Conservation (phyloP, 2,329 filamentous ascomycete species). For the Fusarium pseudoanthophilum region DNA sequence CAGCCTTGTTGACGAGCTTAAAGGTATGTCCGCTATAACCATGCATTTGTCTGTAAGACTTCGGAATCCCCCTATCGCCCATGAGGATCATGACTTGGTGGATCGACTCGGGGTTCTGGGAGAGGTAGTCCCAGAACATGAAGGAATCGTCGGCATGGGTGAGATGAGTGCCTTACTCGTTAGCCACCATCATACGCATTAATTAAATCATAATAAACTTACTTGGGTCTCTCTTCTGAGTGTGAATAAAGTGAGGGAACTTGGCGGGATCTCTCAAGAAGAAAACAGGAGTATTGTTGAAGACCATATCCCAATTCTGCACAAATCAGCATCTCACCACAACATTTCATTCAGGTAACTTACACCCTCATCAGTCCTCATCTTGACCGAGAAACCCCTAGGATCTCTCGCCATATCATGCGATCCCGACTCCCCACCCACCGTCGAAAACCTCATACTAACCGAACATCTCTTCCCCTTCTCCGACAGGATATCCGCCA, state of each 20-base stretch:
- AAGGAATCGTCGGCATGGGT: conserved; percentile 48
- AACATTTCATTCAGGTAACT: fast-evolving
- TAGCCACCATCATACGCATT: fast-evolving
- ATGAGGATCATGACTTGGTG: conserved; percentile 69
- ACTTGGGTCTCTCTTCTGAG: conserved; percentile 75
- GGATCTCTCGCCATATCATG: conserved; percentile 78
- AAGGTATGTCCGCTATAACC: conserved; percentile 20
- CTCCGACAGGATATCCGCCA: conserved; percentile 63
- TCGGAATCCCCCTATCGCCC: conserved; percentile 67
- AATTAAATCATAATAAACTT: neutral
- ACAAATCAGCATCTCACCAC: neutral
- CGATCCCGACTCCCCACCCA: conserved; percentile 78
- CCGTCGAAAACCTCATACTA: conserved; percentile 77
- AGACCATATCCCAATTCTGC: conserved; percentile 8
- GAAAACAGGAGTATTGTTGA: conserved; percentile 75
- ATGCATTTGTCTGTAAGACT: conserved; percentile 42
- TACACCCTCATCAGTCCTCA: conserved; percentile 64
- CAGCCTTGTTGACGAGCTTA: conserved; percentile 12
- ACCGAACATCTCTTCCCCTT: conserved; percentile 76
- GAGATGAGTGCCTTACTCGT: conserved; percentile 62
- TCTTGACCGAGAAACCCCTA: conserved; percentile 78
- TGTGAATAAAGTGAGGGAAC: conserved; percentile 79
- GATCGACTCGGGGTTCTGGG: conserved; percentile 67
- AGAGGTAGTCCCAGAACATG: conserved; percentile 59
- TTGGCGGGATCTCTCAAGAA: conserved; percentile 80